Base-by-base conservation (phyloP, 768 basidiomycete genomes). In the Amanita phalloides region DNA sequence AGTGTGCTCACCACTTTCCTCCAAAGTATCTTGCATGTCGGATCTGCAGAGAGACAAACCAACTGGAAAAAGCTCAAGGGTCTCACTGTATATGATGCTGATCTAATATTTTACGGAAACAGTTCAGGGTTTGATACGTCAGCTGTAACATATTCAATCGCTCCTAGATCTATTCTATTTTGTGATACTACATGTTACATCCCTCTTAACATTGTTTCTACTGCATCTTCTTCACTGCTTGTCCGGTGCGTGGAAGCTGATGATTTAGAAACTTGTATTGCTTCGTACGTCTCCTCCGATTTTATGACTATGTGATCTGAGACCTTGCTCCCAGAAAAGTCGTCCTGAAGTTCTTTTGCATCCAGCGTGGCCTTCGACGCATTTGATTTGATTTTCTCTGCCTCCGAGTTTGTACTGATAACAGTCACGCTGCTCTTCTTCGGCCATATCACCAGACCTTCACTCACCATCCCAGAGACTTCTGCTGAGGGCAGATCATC, bases 401-500 rank as follows among this genome's bases (percentile, higher is more conserved):
- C 47, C 35, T 48, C 47, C 7, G 21, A 48, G 21, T 36, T 48
- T 23, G 21, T 17, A 25, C 6, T 25, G 11, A 14, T 10, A 3
- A 25, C 25, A 25, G 4, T 46, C 8, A 9, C 6, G 8, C 11
- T 45, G 17, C 10, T 52, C 44, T 37, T 58, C 59, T 25, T 35
- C 25, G 48, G 44, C 75, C 76, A 80, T 9, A 85, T 63, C 21
- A 73, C 70, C 53, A 85, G 55, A 7, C 81, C 81, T 5, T 69
- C 61, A 42, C 68, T 64, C 25, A 73, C 66, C 61, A 76, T 62
- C 48, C 69, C 61, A 38, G 81, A 77, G 26, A 81, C 67, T 52
- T 69, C 60, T 1, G 51, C 65, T 28, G 81, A 79, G 53, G 72
- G 62, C 10, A 85, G 64, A 60, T 79, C 71, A 21, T 68, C 70